phyloP scores from a whole-genome alignment of 768 basidiomycete species.

The Royoungia palumana region DNA sequence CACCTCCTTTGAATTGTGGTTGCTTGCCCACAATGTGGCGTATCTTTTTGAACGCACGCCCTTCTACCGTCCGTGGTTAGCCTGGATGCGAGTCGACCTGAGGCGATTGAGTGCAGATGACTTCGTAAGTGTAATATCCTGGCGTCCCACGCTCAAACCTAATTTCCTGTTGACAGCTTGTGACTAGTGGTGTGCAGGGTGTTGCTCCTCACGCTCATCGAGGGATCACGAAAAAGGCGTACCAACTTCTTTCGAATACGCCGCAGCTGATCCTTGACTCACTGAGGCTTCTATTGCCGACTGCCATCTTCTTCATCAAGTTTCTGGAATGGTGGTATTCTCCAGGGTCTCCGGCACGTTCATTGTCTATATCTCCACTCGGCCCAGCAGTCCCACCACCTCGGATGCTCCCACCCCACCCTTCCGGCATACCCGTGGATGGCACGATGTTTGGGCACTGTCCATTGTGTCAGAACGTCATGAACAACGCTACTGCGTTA shows the following conservation, averaged over 20 bases:
- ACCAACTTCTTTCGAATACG: conserved; percentile 45
- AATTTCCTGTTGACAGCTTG: conserved; percentile 13
- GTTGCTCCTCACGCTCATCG: conserved; percentile 23
- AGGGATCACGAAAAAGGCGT: conserved; percentile 43
- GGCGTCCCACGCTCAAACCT: background rate
- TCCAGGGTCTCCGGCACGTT: conserved; percentile 80
- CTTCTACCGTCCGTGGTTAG: conserved; percentile 89
- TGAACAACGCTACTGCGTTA: conserved; percentile 85
- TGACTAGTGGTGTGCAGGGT: conserved; percentile 14
- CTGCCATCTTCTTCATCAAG: conserved; percentile 91
- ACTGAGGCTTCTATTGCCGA: conserved; percentile 74
- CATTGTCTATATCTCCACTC: conserved; percentile 56
- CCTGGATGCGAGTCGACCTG: conserved; percentile 80
- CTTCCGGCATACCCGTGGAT: conserved; percentile 64
- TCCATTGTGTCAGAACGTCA: conserved; percentile 67
- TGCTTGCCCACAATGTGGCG: conserved; percentile 78
- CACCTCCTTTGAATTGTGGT: conserved; percentile 72
- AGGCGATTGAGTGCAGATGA: conserved; percentile 78
- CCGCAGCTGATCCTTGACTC: conserved; percentile 74
- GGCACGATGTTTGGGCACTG: conserved; percentile 72
- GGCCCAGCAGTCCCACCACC: conserved; percentile 78
- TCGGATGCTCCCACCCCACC: conserved; percentile 69
- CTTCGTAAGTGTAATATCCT: conserved; percentile 48
- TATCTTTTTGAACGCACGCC: conserved; percentile 88
- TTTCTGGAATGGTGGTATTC: conserved; percentile 99